phyloP scores from a whole-genome alignment of 768 basidiomycete genomes.

The Naganishia friedmannii region DNA sequence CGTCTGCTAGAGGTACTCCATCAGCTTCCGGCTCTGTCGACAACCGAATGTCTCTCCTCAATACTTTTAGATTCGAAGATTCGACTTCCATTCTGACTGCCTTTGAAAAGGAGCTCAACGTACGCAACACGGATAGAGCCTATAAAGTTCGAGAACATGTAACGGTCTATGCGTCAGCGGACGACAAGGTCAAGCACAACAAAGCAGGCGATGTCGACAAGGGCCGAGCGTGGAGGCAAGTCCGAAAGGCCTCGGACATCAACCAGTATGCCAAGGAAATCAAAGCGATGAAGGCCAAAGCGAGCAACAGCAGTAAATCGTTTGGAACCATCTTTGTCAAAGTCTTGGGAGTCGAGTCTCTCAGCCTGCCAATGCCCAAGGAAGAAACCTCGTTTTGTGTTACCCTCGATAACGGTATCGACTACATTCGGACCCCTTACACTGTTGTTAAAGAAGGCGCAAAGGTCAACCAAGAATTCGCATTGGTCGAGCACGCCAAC shows the following conservation, averaged over 20 bases:
- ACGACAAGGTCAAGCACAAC: constrained; percentile 69
- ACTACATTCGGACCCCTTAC: constrained; percentile 81
- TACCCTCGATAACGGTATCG: constrained; percentile 93
- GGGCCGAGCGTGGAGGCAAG: constrained; percentile 78
- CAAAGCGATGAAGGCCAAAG: constrained; percentile 70
- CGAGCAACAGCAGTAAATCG: constrained; percentile 61
- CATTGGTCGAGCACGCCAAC: constrained; percentile 67
- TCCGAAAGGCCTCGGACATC: constrained; percentile 90
- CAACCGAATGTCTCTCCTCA: constrained; percentile 26
- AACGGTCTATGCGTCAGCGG: constrained; percentile 75
- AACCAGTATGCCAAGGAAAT: constrained; percentile 93
- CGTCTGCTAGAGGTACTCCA: constrained; percentile 31
- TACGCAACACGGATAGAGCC: constrained; percentile 56
- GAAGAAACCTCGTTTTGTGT: constrained; percentile 73
- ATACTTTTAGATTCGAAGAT: constrained; percentile 39
- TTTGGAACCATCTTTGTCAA: constrained; percentile 93
- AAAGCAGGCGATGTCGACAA: constrained; percentile 73
- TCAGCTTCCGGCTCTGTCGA: constrained; percentile 30
- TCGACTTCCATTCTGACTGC: constrained; percentile 43
- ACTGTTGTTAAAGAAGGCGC: constrained; percentile 43
- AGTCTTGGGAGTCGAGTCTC: constrained; percentile 71
- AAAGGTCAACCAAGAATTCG: constrained; percentile 51
- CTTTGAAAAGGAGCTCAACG: constrained; percentile 43
- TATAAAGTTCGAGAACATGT: constrained; percentile 77
- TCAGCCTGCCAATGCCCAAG: constrained; percentile 75